Base-by-base conservation (phyloP, 306 rosid genomes). In the Hylodesmum podocarpum region DNA sequence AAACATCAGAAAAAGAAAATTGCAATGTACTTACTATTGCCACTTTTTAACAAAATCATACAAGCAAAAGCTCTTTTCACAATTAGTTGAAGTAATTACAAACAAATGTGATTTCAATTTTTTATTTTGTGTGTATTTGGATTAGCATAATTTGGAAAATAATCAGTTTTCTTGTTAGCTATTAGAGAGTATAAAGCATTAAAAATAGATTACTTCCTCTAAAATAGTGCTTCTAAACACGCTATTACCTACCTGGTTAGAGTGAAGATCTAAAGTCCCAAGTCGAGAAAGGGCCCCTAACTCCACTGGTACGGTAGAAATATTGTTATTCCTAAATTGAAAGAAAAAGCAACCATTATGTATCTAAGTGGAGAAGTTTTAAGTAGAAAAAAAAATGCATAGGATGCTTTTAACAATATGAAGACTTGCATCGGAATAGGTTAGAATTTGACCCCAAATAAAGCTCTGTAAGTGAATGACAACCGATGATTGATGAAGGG, bases 221-320 rank as follows among this genome's bases (percentile, higher is more conserved):
- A 64, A 58, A 18, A 37, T 10, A 36, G 29, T 36, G 15, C 37
- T 19, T 36, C 28, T 8, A 2, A 64, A 18, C 49, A 63, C 28
- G 3, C 70, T 64, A 21, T 71, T 28, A 39, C 19, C 46, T 85
- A 94, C 98, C 97, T 90, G 90, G 85, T 94, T 94, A 79, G 98
- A 91, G 51, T 85, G 95, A 75, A 94, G 97, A 89, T 87, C 97
- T 24, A 94, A 89, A 55, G 93, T 94, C 78, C 95, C 96, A n/a
- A 94, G 85, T 41, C 6, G 88, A 73, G 95, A 86, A 77, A 94
- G 98, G 8, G 61, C 84, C 55, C 91, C 96, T 53, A 92, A 83
- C 83, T 91, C 97, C 44, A 59, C 84, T 28, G 98, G 96, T 83
- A 94, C 76, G 18, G 85, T 70, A 75, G 89, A 77, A 65, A 92